phyloP scores from a whole-genome alignment of 2,329 filamentous ascomycete genomes.

The Diaporthe sp. region DNA sequence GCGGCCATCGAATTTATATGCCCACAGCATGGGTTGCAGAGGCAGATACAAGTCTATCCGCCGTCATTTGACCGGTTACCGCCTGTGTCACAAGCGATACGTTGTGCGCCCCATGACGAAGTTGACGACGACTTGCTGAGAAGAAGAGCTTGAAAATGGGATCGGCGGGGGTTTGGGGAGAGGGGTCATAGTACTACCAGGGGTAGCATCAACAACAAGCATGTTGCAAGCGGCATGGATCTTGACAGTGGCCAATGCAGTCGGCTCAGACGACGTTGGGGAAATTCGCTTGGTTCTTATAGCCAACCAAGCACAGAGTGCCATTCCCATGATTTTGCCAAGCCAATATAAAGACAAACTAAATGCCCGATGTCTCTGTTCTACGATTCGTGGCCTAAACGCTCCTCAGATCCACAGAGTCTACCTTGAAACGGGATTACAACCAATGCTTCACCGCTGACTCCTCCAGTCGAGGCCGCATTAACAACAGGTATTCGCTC shows the following conservation, averaged over 20 bases:
- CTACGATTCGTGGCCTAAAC: not conserved
- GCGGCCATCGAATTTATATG: not conserved
- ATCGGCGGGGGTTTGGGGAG: not conserved
- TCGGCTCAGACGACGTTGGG: not conserved
- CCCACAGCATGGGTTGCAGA: too few species aligned
- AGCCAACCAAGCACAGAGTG: not conserved
- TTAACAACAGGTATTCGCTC: too few species aligned
- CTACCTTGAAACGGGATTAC: not conserved
- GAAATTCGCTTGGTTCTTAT: not conserved
- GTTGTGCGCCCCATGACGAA: not conserved
- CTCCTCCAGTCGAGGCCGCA: not conserved
- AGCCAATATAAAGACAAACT: conserved; percentile 10
- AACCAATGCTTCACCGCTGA: not conserved
- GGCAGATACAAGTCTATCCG: not conserved
- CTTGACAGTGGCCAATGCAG: not conserved
- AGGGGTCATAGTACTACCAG: conserved; percentile 12
- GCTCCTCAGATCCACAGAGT: not conserved
- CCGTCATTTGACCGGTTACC: not conserved
- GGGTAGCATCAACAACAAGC: not conserved
- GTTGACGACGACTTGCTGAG: not conserved
- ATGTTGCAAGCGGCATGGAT: not conserved
- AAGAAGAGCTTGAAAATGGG: not conserved
- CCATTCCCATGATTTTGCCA: not conserved
- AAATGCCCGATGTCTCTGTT: not conserved
- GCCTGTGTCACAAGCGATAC: not conserved